A percentile compares a stretch with the other conserved stretches of the same genome.
These are phyloP conservation scores for Pleurotus tuber-regium DNA, from an alignment of 768 basidiomycete species.

Conservation along the genomic window DNA sequence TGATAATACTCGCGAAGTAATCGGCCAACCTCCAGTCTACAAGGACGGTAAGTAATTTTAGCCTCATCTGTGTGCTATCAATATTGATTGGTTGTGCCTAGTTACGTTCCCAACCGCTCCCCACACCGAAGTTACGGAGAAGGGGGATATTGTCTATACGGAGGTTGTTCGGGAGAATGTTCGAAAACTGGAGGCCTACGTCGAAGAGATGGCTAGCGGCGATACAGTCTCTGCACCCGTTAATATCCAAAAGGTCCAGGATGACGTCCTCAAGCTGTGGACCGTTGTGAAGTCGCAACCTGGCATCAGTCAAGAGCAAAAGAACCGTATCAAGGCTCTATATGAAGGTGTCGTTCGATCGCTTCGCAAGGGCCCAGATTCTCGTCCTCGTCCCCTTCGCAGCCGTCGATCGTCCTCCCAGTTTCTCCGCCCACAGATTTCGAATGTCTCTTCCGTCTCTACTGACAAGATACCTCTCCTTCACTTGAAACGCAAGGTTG, in stretches of 20 bases:
- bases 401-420: conserved; percentile 92
- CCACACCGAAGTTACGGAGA: conserved; percentile 87
- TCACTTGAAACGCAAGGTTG: conserved; percentile 96
- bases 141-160: conserved; percentile 92
- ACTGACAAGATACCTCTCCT: conserved; percentile 92
- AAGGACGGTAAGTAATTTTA: conserved; percentile 92
- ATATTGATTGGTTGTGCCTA: conserved; percentile 30
- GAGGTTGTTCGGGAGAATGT: conserved; percentile 96
- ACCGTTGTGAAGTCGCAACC: conserved; percentile 96
- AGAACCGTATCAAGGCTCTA: conserved; percentile 89
- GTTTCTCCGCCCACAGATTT: conserved; percentile 91
- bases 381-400: conserved; percentile 54
- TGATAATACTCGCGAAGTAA: conserved; percentile 85
- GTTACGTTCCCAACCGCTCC: conserved; percentile 99
- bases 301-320: conserved; percentile 95
- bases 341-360: conserved; percentile 97
- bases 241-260: conserved; percentile 97
- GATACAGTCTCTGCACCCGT: conserved; percentile 79
- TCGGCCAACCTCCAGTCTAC: conserved; percentile 85
- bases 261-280: conserved; percentile 96
- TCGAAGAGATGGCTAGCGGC: conserved; percentile 96
- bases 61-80: too few relatives aligned
- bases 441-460: conserved; percentile 66
- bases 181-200: conserved; percentile 96
- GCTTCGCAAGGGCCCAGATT: conserved; percentile 75